Evolutionary conservation across 495 filamentous ascomycete species (phyloP).

Genomic region (Aspergillus asperescens): DNA sequence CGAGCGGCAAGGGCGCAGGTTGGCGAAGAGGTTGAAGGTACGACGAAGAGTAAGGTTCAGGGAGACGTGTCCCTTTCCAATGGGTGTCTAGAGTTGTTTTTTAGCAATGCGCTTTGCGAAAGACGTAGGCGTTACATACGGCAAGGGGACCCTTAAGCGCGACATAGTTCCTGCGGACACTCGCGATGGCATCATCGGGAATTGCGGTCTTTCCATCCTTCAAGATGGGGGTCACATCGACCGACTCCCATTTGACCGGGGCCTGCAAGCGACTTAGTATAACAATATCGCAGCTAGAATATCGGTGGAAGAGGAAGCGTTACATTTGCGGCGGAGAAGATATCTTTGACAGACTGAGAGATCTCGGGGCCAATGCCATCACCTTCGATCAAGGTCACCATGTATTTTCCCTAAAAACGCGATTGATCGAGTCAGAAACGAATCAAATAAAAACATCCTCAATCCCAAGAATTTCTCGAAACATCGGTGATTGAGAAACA

Average conservation of each 20-base stretch:
- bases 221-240: conserved; percentile 87
- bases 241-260: conserved; percentile 92
- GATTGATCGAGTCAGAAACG: neutral
- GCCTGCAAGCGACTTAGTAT: conserved; percentile 55
- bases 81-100: conserved; percentile 63
- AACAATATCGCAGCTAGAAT: conserved; percentile 10
- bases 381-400: conserved; percentile 94
- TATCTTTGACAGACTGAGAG: conserved; percentile 93
- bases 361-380: conserved; percentile 99
- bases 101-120: conserved; percentile 19
- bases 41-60: conserved; percentile 97
- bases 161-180: conserved; percentile 86
- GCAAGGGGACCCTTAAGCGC: conserved; percentile 96
- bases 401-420: conserved; percentile 73
- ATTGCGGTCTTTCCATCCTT: conserved; percentile 93
- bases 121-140: conserved; percentile 48
- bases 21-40: conserved; percentile 99
- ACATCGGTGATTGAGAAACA: conserved; percentile 7
- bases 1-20: conserved; percentile 94
- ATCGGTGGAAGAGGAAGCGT: conserved; percentile 10
- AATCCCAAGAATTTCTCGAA: neutral
- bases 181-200: conserved; percentile 82
- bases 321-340: conserved; percentile 93
- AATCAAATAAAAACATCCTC: neutral
- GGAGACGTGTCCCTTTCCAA: conserved; percentile 98